These are phyloP conservation scores for Lindgomyces ingoldianus DNA, from an alignment of 495 filamentous ascomycete genomes.

Conservation along the genomic window DNA sequence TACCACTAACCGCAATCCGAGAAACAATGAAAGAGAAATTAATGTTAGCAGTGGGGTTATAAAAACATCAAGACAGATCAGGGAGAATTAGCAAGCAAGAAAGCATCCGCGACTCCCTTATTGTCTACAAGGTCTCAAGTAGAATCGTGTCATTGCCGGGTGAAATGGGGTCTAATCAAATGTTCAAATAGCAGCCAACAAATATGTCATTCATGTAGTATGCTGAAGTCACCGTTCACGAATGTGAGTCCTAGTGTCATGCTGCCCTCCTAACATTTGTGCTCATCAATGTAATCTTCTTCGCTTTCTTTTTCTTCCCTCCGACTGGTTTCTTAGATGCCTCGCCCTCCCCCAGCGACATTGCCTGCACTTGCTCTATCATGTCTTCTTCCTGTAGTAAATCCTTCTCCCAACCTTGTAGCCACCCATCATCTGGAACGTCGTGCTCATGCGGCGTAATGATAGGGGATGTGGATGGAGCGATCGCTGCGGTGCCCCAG, in stretches of 20 bases:
- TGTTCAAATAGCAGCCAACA: not conserved
- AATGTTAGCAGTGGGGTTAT: no score
- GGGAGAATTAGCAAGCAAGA: no score
- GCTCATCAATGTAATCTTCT: constrained; percentile 94
- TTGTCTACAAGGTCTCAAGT: no score
- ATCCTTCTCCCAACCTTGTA: constrained; percentile 73
- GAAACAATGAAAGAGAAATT: no score
- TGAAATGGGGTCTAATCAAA: no score
- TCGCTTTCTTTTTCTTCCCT: constrained; percentile 81
- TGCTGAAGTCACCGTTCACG: not conserved
- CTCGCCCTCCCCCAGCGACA: constrained; percentile 40
- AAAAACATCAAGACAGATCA: no score
- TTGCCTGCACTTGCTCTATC: constrained; percentile 47
- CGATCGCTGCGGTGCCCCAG: constrained; percentile 76
- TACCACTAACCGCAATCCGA: no score
- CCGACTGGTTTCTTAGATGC: constrained; percentile 32
- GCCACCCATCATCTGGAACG: constrained; percentile 72
- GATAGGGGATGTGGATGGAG: constrained; percentile 39
- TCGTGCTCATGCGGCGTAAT: constrained; percentile 42
- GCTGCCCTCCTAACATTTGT: constrained; percentile 73
- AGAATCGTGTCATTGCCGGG: no score
- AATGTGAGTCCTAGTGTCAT: constrained; percentile 44
- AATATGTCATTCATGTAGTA: not conserved
- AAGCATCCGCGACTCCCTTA: no score
- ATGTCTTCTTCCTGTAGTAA: constrained; percentile 56